These are phyloP conservation scores for Melanogaster broomeanus DNA, from an alignment of 768 basidiomycete species.

Conservation along the genomic window DNA sequence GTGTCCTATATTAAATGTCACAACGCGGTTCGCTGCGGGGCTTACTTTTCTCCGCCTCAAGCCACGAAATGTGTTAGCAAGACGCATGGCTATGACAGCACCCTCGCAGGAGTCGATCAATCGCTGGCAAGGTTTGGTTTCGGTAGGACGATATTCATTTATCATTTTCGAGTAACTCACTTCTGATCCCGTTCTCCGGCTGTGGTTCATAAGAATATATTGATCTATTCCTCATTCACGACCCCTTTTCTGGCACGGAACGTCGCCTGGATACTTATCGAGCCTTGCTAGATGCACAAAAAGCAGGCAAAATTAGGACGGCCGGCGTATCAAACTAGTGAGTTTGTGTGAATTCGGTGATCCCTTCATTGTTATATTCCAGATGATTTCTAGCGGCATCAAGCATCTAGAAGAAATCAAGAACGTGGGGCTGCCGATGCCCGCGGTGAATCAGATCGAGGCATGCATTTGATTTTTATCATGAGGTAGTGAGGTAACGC, in stretches of 20 bases:
- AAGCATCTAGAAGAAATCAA: constrained; percentile 77
- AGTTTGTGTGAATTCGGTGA: constrained; percentile 20
- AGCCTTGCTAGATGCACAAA: constrained; percentile 63
- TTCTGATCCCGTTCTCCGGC: not conserved
- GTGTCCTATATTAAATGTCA: not conserved
- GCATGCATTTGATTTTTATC: constrained; percentile 34
- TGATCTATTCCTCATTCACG: constrained; percentile 81
- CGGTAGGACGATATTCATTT: constrained; percentile 40
- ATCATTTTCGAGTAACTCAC: constrained; percentile 10
- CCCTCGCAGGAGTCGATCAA: constrained; percentile 56
- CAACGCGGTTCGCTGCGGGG: not conserved
- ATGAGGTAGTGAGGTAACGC: constrained; percentile 5
- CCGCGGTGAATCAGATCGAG: constrained; percentile 83
- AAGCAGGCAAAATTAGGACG: constrained; percentile 63
- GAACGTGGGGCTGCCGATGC: constrained; percentile 59
- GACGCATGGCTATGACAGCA: constrained; percentile 63
- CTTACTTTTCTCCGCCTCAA: constrained; percentile 27
- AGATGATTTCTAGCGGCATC: constrained; percentile 49
- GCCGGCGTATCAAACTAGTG: constrained; percentile 90
- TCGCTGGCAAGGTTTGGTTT: constrained; percentile 62
- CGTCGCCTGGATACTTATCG: constrained; percentile 71
- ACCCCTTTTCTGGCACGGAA: constrained; percentile 63
- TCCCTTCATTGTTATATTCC: not conserved
- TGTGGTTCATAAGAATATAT: constrained; percentile 47
- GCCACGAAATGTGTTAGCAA: constrained; percentile 66